Conservation (phyloP, 331 rosid genomes). For the Phaseolus coccineus region DNA sequence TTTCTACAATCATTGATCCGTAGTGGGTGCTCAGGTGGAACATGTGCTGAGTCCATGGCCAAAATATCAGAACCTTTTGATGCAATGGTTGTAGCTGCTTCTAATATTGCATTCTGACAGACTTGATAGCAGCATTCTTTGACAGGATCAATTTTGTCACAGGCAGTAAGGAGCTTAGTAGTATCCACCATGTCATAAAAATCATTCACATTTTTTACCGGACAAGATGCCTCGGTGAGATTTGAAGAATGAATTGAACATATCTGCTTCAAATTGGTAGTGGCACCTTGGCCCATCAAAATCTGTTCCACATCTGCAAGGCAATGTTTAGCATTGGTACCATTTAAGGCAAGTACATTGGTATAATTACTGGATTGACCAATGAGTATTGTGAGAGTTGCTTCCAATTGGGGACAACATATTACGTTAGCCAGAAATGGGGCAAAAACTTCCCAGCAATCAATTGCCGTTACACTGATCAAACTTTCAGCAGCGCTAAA, state of each 20-base stretch:
- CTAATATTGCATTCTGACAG: conserved; percentile 89
- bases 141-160: conserved; percentile 84
- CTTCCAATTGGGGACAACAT: conserved; percentile 97
- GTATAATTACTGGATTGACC: conserved; percentile 88
- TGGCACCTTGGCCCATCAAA: conserved; percentile 89
- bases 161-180: conserved; percentile 79
- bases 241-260: conserved; percentile 74
- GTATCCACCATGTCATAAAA: conserved; percentile 76
- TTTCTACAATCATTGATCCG: conserved; percentile 73
- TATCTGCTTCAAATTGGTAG: conserved; percentile 58
- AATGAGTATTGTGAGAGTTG: conserved; percentile 85
- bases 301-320: conserved; percentile 88
- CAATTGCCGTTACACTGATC: conserved; percentile 79
- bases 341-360: conserved; percentile 71
- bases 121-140: conserved; percentile 83
- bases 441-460: conserved; percentile 87
- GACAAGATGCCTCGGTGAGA: conserved; percentile 88
- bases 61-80: conserved; percentile 69
- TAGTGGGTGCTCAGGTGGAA: conserved; percentile 63
- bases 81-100: conserved; percentile 84
- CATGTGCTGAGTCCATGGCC: conserved; percentile 57
- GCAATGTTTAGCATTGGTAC: conserved; percentile 71
- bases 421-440: conserved; percentile 87
- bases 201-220: conserved; percentile 67
- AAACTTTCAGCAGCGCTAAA: conserved; percentile 79